phyloP scores from a whole-genome alignment of 495 filamentous ascomycete species.

The Alectoria sarmentosa region DNA sequence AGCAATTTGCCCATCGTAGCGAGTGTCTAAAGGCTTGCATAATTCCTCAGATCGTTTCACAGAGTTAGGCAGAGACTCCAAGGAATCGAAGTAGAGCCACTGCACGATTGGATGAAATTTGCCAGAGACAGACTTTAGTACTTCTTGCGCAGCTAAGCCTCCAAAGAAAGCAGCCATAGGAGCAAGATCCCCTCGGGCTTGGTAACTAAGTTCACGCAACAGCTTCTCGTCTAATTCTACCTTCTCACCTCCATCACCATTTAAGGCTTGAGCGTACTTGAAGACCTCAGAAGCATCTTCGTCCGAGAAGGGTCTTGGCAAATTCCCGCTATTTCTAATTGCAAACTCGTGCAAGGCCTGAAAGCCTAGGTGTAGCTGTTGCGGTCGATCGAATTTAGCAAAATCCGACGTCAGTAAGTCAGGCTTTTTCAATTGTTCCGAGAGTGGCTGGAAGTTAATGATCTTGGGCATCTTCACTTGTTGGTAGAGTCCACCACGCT shows the following conservation, averaged over 20 bases:
- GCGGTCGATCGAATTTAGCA: slow-evolving; percentile 92
- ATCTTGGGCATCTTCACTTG: slow-evolving; percentile 98
- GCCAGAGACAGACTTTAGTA: slow-evolving; percentile 93
- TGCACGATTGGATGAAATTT: slow-evolving; percentile 93
- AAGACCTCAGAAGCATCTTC: slow-evolving; percentile 74
- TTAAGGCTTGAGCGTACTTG: slow-evolving; percentile 62
- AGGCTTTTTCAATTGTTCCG: slow-evolving; percentile 70
- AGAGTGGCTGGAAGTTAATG: slow-evolving; percentile 78
- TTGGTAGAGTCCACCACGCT: slow-evolving; percentile 78
- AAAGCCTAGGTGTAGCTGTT: slow-evolving; percentile 85
- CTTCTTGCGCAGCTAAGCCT: slow-evolving; percentile 90
- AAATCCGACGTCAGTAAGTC: slow-evolving; percentile 90
- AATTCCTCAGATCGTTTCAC: slow-evolving; percentile 70
- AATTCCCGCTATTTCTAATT: slow-evolving; percentile 55
- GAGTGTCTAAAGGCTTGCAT: slow-evolving; percentile 72
- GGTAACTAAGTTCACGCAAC: slow-evolving; percentile 87
- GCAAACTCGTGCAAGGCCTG: slow-evolving; percentile 86
- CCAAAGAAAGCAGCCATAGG: slow-evolving; percentile 95
- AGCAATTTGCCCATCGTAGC: slow-evolving; percentile 96
- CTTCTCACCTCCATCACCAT: slow-evolving; percentile 56
- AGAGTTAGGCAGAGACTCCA: slow-evolving; percentile 82
- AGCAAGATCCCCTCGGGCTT: slow-evolving; percentile 86
- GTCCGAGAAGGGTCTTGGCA: slow-evolving; percentile 76
- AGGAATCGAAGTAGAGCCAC: slow-evolving; percentile 94
- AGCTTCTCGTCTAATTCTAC: slow-evolving; percentile 88